phyloP scores from a whole-genome alignment of 352 stramenopile species.

The Globisporangium iwayamae region DNA sequence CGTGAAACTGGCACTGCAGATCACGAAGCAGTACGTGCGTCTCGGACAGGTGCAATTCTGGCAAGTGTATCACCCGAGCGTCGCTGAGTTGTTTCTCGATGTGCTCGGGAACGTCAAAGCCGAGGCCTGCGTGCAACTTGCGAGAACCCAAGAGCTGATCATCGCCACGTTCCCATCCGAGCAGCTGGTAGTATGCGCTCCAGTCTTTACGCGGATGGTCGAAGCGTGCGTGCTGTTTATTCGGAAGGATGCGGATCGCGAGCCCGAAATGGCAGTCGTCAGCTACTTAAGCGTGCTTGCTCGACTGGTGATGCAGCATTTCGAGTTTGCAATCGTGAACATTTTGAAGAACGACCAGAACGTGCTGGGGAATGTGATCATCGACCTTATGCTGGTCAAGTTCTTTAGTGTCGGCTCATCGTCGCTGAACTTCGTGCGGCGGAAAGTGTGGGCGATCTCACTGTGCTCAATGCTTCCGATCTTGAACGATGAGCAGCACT shows the following conservation, averaged over 20 bases:
- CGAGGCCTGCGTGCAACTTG: conserved; percentile 61
- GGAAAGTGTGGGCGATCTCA: conserved; percentile 69
- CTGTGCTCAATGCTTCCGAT: conserved; percentile 44
- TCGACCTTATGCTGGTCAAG: conserved; percentile 65
- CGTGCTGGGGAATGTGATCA: conserved; percentile 30
- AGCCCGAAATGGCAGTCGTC: conserved; percentile 59
- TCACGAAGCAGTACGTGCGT: conserved; percentile 65
- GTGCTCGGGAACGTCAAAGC: conserved; percentile 69
- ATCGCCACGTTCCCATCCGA: conserved; percentile 32
- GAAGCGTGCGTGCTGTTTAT: conserved; percentile 43
- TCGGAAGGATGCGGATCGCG: conserved; percentile 30
- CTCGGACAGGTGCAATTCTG: conserved; percentile 62
- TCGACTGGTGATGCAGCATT: conserved; percentile 42
- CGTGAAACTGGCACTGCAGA: conserved; percentile 45
- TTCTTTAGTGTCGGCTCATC: conserved; percentile 69
- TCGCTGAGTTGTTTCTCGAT: conserved; percentile 37
- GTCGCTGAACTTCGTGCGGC: conserved; percentile 46
- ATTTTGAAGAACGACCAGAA: conserved; percentile 36
- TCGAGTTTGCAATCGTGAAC: conserved; percentile 41
- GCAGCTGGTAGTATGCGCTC: conserved; percentile 29
- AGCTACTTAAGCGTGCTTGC: conserved; percentile 60
- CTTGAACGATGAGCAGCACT: conserved; percentile 26
- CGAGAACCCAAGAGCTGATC: conserved; percentile 40
- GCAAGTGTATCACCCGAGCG: conserved; percentile 48
- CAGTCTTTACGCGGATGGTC: conserved; percentile 42